Conservation (phyloP, 768 basidiomycete genomes). For the Tricholoma hemisulphureum region DNA sequence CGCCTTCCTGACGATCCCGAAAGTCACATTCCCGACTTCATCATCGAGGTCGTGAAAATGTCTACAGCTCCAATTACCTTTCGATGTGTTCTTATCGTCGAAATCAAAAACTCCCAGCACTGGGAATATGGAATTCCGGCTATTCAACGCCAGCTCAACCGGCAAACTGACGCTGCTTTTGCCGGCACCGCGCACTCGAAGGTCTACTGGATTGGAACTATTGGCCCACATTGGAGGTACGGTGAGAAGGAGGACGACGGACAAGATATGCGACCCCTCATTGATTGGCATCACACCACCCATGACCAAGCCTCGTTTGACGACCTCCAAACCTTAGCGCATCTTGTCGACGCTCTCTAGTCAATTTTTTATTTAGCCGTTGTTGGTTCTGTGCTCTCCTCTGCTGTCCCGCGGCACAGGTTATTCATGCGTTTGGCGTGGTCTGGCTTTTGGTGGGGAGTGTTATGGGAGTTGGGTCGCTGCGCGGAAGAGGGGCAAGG, state of each 20-base stretch:
- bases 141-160: conserved; percentile 9
- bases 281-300: conserved; percentile 18
- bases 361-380: neutral
- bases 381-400: neutral
- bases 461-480: neutral
- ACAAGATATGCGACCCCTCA: conserved; percentile 13
- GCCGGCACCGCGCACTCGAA: conserved; percentile 15
- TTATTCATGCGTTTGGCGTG: neutral
- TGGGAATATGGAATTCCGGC: conserved; percentile 14
- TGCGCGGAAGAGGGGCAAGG: neutral
- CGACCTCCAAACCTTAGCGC: neutral
- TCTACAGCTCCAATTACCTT: conserved; percentile 14
- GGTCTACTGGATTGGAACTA: conserved; percentile 19
- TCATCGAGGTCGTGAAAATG: conserved; percentile 19
- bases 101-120: conserved; percentile 18
- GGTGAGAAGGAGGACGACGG: conserved; percentile 17
- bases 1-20: conserved; percentile 9
- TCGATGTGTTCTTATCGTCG: conserved; percentile 17
- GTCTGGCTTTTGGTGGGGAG: neutral
- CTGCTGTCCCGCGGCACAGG: neutral
- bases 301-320: conserved; percentile 6
- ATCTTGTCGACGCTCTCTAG: conserved; percentile 1
- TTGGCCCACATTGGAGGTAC: conserved; percentile 23
- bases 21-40: conserved; percentile 7
- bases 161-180: conserved; percentile 15